These are phyloP conservation scores for Rubus idaeus DNA, from an alignment of 306 rosid species.

Conservation along the genomic window DNA sequence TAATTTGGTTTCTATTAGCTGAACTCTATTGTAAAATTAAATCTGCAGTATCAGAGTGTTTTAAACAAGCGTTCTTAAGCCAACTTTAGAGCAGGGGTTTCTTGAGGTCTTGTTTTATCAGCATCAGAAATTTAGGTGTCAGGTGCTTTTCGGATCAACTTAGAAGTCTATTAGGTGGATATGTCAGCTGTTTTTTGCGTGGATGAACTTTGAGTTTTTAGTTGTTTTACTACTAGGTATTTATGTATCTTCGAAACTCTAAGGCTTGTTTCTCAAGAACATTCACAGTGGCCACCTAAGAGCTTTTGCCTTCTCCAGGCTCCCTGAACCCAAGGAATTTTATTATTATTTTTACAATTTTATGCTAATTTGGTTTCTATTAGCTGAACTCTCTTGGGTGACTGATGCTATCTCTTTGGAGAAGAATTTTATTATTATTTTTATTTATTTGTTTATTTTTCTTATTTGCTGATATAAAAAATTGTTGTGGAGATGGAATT, in stretches of 20 bases:
- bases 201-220: neutral
- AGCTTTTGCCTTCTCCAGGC: neutral
- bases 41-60: conserved; percentile 6
- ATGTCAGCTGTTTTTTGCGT: neutral
- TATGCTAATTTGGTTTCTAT: too few relatives aligned
- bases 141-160: conserved; percentile 44
- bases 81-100: conserved; percentile 93
- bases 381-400: too few relatives aligned
- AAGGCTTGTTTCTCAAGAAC: neutral
- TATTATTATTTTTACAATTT: too few relatives aligned
- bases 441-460: too few relatives aligned
- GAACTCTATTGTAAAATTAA: too few relatives aligned
- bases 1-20: neutral
- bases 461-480: neutral
- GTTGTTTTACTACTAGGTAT: neutral
- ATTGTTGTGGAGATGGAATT: neutral
- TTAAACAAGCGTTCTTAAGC: conserved; percentile 5
- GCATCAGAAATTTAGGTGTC: conserved; percentile 69
- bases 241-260: neutral
- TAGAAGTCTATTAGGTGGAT: neutral
- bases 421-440: neutral
- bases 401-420: neutral
- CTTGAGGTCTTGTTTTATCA: conserved; percentile 70
- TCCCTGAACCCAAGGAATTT: too few relatives aligned
- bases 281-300: neutral